Evolutionary conservation across 2,329 filamentous ascomycete genomes (phyloP), one percentile per base, ranked within the genome.

Genomic region (Passalora sequoiae): DNA sequence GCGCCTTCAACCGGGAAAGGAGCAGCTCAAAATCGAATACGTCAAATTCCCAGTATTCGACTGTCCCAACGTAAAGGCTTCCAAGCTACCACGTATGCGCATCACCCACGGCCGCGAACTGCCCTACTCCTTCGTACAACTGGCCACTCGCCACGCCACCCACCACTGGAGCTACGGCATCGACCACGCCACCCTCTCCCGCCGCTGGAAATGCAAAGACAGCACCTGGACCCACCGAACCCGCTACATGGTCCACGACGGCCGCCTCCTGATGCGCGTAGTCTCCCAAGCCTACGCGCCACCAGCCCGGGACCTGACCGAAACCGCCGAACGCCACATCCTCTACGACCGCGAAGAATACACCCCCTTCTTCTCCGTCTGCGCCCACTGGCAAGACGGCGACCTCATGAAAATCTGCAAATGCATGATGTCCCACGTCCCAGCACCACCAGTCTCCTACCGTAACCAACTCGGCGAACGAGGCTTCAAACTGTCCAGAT

Each of bases 361-460:
- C 61, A 73, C 68, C 40, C 78, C 78, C 0, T 82, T 76, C 58
- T 82, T 82, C 61, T 78, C 75, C 8, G 74, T 72, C 1, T 83
- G 78, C 52, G 69, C 75, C 1, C 78, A 83, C 58, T 83, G 78
- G 78, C 69, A 72, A 13, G 75, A 81, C 48, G 78, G 78, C 13
- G 67, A 78, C 25, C 64, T 83, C 12, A 80, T 79, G 67, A 68
- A 73, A 12, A 64, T 76, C 24, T 78, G 76, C 53, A 82, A 82
- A 62, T 83, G 78, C 56, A 77, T 77, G 3, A 63, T 82, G 8
- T 65, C 63, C 8, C 78, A 82, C 50, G 72, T 82, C 24, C 77
- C 77, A 0, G 60, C 67, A 0, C 65, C 67, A 5, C 66, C 70
- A 19, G 56, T 65, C 40, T 64, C 68, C 21, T 61, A 73, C 3